Conservation (phyloP, 306 rosid genomes). For the Rosa lucieae region DNA sequence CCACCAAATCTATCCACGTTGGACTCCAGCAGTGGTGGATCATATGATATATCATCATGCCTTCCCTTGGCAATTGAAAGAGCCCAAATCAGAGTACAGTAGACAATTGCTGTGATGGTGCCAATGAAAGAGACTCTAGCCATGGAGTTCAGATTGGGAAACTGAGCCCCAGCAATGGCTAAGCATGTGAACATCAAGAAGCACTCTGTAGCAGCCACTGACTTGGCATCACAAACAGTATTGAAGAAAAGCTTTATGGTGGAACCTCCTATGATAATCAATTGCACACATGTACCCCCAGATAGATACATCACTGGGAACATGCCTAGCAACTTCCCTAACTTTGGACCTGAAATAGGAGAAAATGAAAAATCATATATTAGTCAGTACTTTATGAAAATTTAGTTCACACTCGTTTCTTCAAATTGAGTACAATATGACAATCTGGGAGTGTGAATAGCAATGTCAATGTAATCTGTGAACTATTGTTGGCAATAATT, state of each 20-base stretch:
- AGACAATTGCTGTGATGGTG: slow-evolving; percentile 31
- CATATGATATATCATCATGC: slow-evolving; percentile 30
- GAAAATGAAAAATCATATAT: background rate
- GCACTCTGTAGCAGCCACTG: slow-evolving; percentile 42
- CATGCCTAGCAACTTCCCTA: slow-evolving; percentile 54
- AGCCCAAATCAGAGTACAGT: slow-evolving; percentile 52
- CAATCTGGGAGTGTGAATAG: background rate
- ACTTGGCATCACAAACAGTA: slow-evolving; percentile 26
- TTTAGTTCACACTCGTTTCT: background rate
- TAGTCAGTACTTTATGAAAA: background rate
- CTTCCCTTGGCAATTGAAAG: slow-evolving; percentile 47
- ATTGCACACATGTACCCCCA: slow-evolving; percentile 66
- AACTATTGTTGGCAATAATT: too few relatives aligned
- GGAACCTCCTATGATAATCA: slow-evolving; percentile 65
- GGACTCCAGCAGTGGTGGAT: slow-evolving; percentile 10
- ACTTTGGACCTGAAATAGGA: slow-evolving; percentile 48
- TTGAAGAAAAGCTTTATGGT: slow-evolving; percentile 45
- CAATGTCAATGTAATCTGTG: background rate
- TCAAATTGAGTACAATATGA: background rate
- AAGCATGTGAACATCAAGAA: slow-evolving; percentile 49
- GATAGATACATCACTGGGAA: slow-evolving; percentile 70
- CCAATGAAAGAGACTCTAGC: slow-evolving; percentile 54
- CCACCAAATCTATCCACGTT: slow-evolving; percentile 15
- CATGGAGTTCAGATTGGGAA: slow-evolving; percentile 64
- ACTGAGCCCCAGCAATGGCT: slow-evolving; percentile 53